phyloP scores from a whole-genome alignment of 768 basidiomycete genomes.

The Amanita exitialis region DNA sequence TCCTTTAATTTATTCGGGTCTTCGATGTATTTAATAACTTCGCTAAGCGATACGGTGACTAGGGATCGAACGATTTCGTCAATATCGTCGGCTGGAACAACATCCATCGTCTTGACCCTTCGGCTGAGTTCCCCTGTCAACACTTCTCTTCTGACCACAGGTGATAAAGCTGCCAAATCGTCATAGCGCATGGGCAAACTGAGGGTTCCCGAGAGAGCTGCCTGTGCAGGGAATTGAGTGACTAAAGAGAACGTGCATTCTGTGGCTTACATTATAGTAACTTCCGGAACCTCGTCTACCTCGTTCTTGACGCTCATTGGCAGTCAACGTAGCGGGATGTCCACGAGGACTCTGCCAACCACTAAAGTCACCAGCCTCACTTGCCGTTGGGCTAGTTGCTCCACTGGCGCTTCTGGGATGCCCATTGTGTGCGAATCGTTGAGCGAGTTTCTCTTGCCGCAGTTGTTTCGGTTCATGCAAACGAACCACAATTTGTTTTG shows the following conservation, averaged over 20 bases:
- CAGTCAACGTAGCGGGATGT: slow-evolving; percentile 40
- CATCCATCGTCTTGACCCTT: slow-evolving; percentile 50
- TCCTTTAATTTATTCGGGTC: slow-evolving; percentile 56
- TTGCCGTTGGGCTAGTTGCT: slow-evolving; percentile 75
- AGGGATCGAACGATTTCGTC: slow-evolving; percentile 65
- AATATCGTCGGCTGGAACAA: slow-evolving; percentile 45
- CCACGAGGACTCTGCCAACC: slow-evolving; percentile 71
- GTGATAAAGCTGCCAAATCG: slow-evolving; percentile 70
- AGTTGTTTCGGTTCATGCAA: slow-evolving; percentile 87
- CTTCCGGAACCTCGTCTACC: slow-evolving; percentile 76
- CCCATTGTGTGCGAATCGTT: slow-evolving; percentile 70
- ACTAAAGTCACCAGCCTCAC: slow-evolving; percentile 69
- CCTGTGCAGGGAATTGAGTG: slow-evolving; percentile 30
- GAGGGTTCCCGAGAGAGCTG: slow-evolving; percentile 70
- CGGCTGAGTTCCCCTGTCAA: slow-evolving; percentile 76
- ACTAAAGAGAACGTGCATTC: slow-evolving; percentile 2
- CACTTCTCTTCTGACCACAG: slow-evolving; percentile 81
- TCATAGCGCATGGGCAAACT: slow-evolving; percentile 85
- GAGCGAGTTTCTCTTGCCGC: slow-evolving; percentile 82
- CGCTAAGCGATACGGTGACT: slow-evolving; percentile 59
- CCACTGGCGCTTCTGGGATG: slow-evolving; percentile 77
- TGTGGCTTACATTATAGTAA: slow-evolving; percentile 62
- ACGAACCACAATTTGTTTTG: slow-evolving; percentile 76
- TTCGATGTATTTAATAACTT: slow-evolving; percentile 70
- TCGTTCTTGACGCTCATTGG: slow-evolving; percentile 59